Evolutionary conservation across 2,329 filamentous ascomycete species (phyloP).

Genomic region (Penicillium sp.): DNA sequence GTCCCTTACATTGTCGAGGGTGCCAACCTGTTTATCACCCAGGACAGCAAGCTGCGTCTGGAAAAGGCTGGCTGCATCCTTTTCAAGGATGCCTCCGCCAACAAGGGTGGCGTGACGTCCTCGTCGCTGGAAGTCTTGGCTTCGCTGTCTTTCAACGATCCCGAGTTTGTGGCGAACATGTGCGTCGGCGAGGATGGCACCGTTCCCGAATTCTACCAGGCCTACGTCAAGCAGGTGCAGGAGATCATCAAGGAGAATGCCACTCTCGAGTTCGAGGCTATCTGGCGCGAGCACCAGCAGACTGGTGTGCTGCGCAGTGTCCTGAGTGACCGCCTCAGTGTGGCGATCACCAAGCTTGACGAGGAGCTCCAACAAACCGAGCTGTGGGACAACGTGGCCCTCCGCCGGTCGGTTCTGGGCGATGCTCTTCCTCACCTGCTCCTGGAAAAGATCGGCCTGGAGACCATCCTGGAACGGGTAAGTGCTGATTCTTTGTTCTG

Average conservation of each 20-base stretch:
- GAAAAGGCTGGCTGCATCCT: constrained; percentile 93
- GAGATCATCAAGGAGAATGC: constrained; percentile 88
- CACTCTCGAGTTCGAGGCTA: constrained; percentile 90
- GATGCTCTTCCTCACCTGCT: constrained; percentile 85
- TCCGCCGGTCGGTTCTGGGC: constrained; percentile 72
- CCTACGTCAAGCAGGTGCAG: constrained; percentile 90
- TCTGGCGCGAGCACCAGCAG: constrained; percentile 89
- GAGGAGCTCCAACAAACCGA: constrained; percentile 93
- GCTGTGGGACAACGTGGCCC: constrained; percentile 78
- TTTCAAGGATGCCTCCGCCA: constrained; percentile 96
- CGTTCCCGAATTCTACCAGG: constrained; percentile 84
- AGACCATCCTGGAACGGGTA: constrained; percentile 78
- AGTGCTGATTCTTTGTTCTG: constrained; percentile 29
- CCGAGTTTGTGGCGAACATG: constrained; percentile 88
- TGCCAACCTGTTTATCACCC: constrained; percentile 97
- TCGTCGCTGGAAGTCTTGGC: constrained; percentile 95
- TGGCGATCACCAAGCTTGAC: constrained; percentile 93
- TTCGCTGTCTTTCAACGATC: constrained; percentile 88
- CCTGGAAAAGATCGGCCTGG: constrained; percentile 83
- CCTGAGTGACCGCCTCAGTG: constrained; percentile 85
- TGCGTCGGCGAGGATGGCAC: constrained; percentile 75
- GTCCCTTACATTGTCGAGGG: constrained; percentile 97
- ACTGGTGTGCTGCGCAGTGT: constrained; percentile 77
- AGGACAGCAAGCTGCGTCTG: constrained; percentile 92
- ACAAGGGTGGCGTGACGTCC: constrained; percentile 97